Evolutionary conservation across 148 eudicot genomes (phyloP).

Genomic region (Euryodendron excelsum): DNA sequence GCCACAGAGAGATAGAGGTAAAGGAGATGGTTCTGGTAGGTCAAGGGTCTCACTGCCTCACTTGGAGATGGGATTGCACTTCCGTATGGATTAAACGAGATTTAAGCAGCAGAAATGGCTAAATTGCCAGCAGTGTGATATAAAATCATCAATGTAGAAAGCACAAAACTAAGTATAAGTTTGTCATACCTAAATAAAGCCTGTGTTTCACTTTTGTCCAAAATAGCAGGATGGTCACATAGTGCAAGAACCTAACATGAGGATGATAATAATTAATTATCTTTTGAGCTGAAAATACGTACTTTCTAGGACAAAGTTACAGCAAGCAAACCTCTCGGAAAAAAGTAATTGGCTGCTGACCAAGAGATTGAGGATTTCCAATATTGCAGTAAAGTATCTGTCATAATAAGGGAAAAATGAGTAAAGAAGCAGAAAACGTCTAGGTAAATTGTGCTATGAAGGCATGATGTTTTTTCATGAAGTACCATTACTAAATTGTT

Average conservation of each 20-base stretch:
- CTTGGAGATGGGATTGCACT: too few species aligned
- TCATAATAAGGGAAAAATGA: slow-evolving; percentile 11
- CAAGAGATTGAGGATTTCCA: slow-evolving; percentile 97
- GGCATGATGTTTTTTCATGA: not conserved
- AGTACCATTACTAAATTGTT: not conserved
- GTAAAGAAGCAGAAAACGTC: not conserved
- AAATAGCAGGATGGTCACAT: slow-evolving; percentile 80
- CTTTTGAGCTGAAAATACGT: not conserved
- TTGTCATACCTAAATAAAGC: slow-evolving; percentile 74
- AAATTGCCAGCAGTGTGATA: slow-evolving; percentile 1
- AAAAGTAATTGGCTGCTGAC: slow-evolving; percentile 88
- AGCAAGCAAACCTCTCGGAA: slow-evolving; percentile 73
- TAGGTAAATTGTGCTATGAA: not conserved
- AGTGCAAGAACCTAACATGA: slow-evolving; percentile 76
- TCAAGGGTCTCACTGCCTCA: too few species aligned
- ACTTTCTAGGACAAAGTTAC: not conserved
- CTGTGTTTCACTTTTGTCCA: slow-evolving; percentile 83
- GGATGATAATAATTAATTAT: not conserved
- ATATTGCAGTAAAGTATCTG: slow-evolving; percentile 95
- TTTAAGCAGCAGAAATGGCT: too few species aligned
- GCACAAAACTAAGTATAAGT: slow-evolving; percentile 5
- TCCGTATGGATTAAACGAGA: too few species aligned
- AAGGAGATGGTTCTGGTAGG: too few species aligned
- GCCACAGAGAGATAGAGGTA: too few species aligned
- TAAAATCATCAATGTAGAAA: not conserved